Base-by-base conservation (phyloP, 2,329 filamentous ascomycete species). In the Neurospora sp. region DNA sequence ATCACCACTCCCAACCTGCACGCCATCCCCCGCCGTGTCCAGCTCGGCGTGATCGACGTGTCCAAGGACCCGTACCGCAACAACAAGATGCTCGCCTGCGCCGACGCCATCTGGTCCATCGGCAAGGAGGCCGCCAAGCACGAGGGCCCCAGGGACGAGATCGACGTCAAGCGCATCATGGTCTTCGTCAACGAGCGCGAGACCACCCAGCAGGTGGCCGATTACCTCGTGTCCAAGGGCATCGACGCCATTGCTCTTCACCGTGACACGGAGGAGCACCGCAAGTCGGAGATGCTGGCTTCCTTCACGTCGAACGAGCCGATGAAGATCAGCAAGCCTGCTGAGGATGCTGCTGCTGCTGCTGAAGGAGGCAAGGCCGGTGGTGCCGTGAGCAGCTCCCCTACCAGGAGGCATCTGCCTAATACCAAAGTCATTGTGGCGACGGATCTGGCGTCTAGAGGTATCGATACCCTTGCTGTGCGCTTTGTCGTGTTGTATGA, bases 161-260 rank as follows among this genome's bases (percentile, higher is more conserved):
- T 89, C 4, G 89, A 91, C 70, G 85, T 92, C 33, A 96, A 96
- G 79, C 91, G 92, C 72, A 91, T 99, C 76, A 88, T 98, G 70
- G 93, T 98, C 3, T 98, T 98, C 76, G 95, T 98, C 78, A 98
- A 98, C 79, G 93, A 98, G 83, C 91, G 96, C 41, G 93, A 97
- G 77, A 93, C 92, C 77, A 92, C 95, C 0, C 87, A 91, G 70
- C 88, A 94, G 76, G 85, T 99, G 0, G 90, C 94, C 12, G 82
- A 89, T 1, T 99, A 92, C 78, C 88, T 99, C 0, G 82, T 84
- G 12, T 87, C 87, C 67, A 97, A 97, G 82, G 94, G 94, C 69
- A 93, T 99, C 75, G 91, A 97, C 74, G 94, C 95, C 6, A 84
- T 92, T 15, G 92, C 94, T 0, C 85, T 99, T 69, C 93, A 92